A percentile compares a stretch with the other conserved stretches of the same genome.
These are phyloP conservation scores for Uncinocarpus reesii DNA, from an alignment of 2,329 filamentous ascomycete species.

Conservation along the genomic window DNA sequence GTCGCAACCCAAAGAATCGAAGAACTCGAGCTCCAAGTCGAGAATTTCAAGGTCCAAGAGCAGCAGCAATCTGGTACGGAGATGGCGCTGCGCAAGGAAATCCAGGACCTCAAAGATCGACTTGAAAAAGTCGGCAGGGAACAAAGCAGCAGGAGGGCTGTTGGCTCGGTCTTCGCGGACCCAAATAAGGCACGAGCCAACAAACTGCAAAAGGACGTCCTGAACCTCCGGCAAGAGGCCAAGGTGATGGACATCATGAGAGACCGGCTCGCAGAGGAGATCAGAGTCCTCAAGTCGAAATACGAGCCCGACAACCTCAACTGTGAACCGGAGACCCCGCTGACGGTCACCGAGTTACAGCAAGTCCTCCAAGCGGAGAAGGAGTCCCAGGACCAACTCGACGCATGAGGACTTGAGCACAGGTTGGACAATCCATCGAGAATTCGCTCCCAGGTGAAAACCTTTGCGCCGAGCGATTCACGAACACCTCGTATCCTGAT, in stretches of 20 bases:
- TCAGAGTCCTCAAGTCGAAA: slow-evolving; percentile 1
- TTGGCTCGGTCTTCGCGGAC: slow-evolving; percentile 6
- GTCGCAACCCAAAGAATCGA: not conserved
- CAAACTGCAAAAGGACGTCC: slow-evolving; percentile 9
- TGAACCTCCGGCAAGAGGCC: slow-evolving; percentile 7
- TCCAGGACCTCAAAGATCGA: slow-evolving; percentile 10
- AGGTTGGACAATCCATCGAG: not conserved
- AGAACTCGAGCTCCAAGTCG: slow-evolving; percentile 2
- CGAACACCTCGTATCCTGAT: not conserved
- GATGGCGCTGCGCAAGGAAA: slow-evolving; percentile 3
- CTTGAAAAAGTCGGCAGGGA: slow-evolving; percentile 4
- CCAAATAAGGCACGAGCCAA: slow-evolving; percentile 1
- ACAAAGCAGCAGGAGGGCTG: slow-evolving; percentile 9
- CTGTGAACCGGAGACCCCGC: slow-evolving; percentile 3
- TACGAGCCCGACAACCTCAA: slow-evolving; percentile 4
- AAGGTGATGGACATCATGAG: slow-evolving; percentile 5
- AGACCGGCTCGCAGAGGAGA: slow-evolving; percentile 8
- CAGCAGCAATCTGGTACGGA: slow-evolving; percentile 59
- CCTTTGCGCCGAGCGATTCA: not conserved
- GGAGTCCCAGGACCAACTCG: not conserved
- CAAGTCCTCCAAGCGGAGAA: slow-evolving; percentile 7
- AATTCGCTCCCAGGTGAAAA: slow-evolving; percentile 1
- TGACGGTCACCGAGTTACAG: slow-evolving; percentile 2
- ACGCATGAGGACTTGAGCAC: not conserved
- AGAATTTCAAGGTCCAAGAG: slow-evolving; percentile 51